These are phyloP conservation scores for Lasiodiplodia theobromae DNA, from an alignment of 2,329 filamentous ascomycete genomes.

Conservation along the genomic window DNA sequence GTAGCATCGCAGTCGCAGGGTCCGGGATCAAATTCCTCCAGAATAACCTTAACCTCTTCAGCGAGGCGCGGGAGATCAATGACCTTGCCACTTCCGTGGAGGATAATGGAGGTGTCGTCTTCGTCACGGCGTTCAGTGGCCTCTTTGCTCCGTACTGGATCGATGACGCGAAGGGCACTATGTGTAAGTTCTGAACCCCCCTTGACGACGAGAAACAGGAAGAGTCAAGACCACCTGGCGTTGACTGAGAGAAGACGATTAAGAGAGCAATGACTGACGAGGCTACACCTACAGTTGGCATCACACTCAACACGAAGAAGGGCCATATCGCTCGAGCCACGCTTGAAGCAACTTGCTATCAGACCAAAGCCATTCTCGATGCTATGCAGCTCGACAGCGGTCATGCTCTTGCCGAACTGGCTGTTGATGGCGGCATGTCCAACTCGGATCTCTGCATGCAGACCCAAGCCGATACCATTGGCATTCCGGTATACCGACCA, in stretches of 20 bases:
- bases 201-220: neutral
- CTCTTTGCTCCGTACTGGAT: slow-evolving; percentile 91
- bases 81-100: slow-evolving; percentile 65
- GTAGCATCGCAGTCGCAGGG: slow-evolving; percentile 78
- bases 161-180: slow-evolving; percentile 80
- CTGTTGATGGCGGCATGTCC: slow-evolving; percentile 84
- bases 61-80: slow-evolving; percentile 62
- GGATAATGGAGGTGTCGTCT: slow-evolving; percentile 78
- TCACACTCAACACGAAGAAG: slow-evolving; percentile 79
- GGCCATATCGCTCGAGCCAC: slow-evolving; percentile 87
- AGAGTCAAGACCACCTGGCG: too few species aligned
- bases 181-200: slow-evolving; percentile 43
- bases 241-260: neutral
- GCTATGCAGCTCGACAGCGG: slow-evolving; percentile 84
- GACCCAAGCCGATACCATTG: slow-evolving; percentile 85
- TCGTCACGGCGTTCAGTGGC: slow-evolving; percentile 85
- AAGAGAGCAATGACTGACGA: neutral
- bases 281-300: slow-evolving; percentile 66
- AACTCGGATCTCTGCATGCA: slow-evolving; percentile 86
- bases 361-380: slow-evolving; percentile 83
- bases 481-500: slow-evolving; percentile 83
- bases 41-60: slow-evolving; percentile 65
- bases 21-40: slow-evolving; percentile 71
- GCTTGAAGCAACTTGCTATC: slow-evolving; percentile 84
- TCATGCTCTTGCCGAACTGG: slow-evolving; percentile 71